phyloP scores from a whole-genome alignment of 805 yeast species.

The Debaryomyces hansenii region DNA sequence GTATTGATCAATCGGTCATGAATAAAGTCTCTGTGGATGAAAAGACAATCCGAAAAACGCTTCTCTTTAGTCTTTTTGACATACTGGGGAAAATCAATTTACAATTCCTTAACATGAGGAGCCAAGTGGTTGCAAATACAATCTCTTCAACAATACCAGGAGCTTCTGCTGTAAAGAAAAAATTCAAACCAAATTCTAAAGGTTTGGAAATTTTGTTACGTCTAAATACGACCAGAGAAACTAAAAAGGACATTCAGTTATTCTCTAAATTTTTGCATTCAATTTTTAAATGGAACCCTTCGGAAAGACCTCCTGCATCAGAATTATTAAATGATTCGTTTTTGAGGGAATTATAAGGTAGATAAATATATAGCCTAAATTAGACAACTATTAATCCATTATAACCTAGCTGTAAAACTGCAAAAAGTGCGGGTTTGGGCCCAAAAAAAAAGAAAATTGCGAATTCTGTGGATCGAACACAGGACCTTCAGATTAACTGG shows the following conservation, averaged over 20 bases:
- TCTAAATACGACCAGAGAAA: conserved; percentile 12
- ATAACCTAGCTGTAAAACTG: too few relatives aligned
- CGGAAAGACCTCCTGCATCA: conserved; percentile 24
- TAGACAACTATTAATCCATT: too few relatives aligned
- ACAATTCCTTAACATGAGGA: conserved; percentile 28
- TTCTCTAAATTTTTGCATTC: conserved; percentile 28
- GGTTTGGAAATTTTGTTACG: conserved; percentile 29
- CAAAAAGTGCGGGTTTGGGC: background rate
- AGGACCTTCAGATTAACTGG: conserved; percentile 73
- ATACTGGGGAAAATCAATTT: conserved; percentile 38
- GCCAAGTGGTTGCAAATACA: conserved; percentile 14
- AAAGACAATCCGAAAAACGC: conserved; percentile 30
- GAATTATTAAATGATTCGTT: conserved; percentile 26
- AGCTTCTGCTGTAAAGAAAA: conserved; percentile 12
- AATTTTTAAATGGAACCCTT: conserved; percentile 41
- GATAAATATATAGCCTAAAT: background rate
- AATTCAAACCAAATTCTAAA: conserved; percentile 28
- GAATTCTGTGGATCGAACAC: conserved; percentile 84
- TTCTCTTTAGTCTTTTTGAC: conserved; percentile 39
- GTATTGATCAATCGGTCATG: conserved; percentile 3
- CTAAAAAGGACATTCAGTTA: conserved; percentile 7
- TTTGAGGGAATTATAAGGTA: conserved; percentile 9
- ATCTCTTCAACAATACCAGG: conserved; percentile 3
- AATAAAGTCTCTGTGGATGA: conserved; percentile 20
- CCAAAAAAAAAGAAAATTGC: conserved; percentile 35